Evolutionary conservation across 2,329 filamentous ascomycete genomes (phyloP).

Genomic region (Trichocomaceae sp.): DNA sequence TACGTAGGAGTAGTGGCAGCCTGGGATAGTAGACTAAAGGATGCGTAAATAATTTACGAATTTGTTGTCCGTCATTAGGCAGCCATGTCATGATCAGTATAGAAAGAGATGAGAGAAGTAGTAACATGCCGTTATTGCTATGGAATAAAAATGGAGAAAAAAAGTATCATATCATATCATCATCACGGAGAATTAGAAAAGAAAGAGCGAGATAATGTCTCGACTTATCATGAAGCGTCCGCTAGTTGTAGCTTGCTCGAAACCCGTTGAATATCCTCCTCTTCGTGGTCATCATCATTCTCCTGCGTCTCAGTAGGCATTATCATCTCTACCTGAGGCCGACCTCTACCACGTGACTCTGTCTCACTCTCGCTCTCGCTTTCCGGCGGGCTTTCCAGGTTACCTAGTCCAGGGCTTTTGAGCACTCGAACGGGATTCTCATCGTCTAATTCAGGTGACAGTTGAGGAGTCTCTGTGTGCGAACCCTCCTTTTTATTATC

Average conservation of each 20-base stretch:
- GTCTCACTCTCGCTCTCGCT: constrained; percentile 11
- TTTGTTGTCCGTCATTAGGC: not conserved
- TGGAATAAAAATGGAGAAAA: not conserved
- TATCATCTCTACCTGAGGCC: not conserved
- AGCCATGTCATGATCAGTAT: not conserved
- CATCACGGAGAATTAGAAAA: not conserved
- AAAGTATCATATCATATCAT: constrained; percentile 7
- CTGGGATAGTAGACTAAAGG: not conserved
- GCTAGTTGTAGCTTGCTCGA: constrained; percentile 10
- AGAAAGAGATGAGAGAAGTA: not conserved
- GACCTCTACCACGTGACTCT: constrained; percentile 2
- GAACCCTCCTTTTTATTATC: not conserved
- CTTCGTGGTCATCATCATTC: not conserved
- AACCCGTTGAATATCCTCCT: constrained; percentile 1
- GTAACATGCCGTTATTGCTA: not conserved
- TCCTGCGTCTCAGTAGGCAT: not conserved
- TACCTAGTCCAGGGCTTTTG: constrained; percentile 10
- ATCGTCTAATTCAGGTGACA: constrained; percentile 5
- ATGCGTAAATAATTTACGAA: not conserved
- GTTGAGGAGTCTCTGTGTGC: constrained; percentile 7
- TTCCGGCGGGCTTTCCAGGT: constrained; percentile 9
- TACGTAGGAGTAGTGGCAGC: not conserved
- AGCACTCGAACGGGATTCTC: constrained; percentile 7
- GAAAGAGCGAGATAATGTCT: not conserved
- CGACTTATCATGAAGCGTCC: constrained; percentile 9